phyloP scores from a whole-genome alignment of 768 basidiomycete species.

The Lactifluus piperatus region DNA sequence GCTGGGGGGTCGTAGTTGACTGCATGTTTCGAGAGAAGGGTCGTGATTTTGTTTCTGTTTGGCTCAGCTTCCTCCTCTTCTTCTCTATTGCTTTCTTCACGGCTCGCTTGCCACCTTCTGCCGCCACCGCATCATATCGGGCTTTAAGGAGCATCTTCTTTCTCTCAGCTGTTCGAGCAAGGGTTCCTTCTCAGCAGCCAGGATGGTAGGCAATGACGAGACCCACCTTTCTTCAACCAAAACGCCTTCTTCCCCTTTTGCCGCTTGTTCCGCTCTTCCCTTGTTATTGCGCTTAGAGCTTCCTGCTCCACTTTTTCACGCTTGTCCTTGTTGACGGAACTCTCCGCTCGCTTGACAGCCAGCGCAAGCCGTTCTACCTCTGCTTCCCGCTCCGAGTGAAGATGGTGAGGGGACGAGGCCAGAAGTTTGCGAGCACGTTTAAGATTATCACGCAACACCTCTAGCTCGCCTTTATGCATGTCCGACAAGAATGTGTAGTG shows the following conservation, averaged over 20 bases:
- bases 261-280: constrained; percentile 55
- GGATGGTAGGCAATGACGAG: neutral
- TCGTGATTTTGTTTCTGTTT: constrained; percentile 82
- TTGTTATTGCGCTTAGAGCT: constrained; percentile 41
- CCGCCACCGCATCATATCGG: constrained; percentile 69
- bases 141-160: constrained; percentile 65
- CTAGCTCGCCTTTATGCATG: constrained; percentile 56
- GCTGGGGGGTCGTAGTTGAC: neutral
- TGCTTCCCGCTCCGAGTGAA: constrained; percentile 49
- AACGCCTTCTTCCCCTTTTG: constrained; percentile 72
- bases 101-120: constrained; percentile 66
- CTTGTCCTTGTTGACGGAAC: constrained; percentile 62
- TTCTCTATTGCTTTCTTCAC: constrained; percentile 86
- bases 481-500: constrained; percentile 71
- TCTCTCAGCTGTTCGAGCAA: constrained; percentile 53
- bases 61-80: constrained; percentile 76
- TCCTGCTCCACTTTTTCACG: constrained; percentile 62
- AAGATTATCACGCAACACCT: constrained; percentile 53
- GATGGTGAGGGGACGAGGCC: constrained; percentile 48
- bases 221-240: constrained; percentile 78
- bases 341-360: constrained; percentile 71
- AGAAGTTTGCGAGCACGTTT: constrained; percentile 61
- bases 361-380: constrained; percentile 66
- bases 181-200: neutral
- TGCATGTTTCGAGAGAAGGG: constrained; percentile 41